Percentiles rank a stretch among this genome's conserved stretches.
Conservation (phyloP, 148 eudicot genomes). For the Mesembryanthemum crystallinum region DNA sequence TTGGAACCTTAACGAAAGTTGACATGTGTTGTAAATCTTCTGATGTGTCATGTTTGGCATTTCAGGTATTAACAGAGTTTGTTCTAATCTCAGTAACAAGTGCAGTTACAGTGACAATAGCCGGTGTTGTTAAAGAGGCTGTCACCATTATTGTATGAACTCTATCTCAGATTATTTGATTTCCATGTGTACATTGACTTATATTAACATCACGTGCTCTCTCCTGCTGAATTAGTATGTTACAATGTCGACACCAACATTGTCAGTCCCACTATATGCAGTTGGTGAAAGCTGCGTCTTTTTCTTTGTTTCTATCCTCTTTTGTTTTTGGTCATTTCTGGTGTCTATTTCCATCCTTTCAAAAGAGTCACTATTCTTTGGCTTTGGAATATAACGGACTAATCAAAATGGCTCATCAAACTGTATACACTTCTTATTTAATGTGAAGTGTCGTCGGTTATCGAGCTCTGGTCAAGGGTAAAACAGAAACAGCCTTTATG, state of each 20-base stretch:
- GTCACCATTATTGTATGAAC: conserved; percentile 78
- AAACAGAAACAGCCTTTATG: no score
- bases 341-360: no score
- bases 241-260: not conserved
- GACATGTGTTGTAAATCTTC: not conserved
- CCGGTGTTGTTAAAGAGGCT: conserved; percentile 98
- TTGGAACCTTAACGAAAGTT: not conserved
- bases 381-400: no score
- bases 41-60: conserved; percentile 9
- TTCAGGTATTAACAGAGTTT: conserved; percentile 89
- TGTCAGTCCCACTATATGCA: not conserved
- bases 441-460: no score
- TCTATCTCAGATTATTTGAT: conserved; percentile 11
- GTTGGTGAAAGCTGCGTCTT: not conserved
- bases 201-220: not conserved
- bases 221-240: not conserved
- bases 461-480: no score
- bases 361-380: no score
- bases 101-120: conserved; percentile 96
- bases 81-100: conserved; percentile 89
- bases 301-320: not conserved
- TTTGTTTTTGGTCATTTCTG: not conserved
- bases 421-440: no score
- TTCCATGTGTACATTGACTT: not conserved
- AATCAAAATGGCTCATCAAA: no score